A percentile compares a stretch with the other conserved stretches of the same genome.
Conservation (phyloP, 495 filamentous ascomycete genomes). For the Hypoxylon fuscum region DNA sequence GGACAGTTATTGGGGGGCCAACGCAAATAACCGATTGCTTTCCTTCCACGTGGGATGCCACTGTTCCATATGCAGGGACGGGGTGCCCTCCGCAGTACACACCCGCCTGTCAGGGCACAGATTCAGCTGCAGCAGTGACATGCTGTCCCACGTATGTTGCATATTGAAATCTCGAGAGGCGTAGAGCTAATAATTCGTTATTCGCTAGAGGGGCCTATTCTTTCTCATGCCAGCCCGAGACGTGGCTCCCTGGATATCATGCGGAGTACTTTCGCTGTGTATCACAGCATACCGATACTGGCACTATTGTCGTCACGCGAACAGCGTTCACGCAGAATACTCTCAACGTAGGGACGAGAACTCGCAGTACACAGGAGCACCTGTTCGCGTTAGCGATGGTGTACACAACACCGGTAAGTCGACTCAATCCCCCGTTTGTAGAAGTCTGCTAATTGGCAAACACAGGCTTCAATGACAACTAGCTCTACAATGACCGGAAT, state of each 20-base stretch:
- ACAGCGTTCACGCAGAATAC: slow-evolving; percentile 27
- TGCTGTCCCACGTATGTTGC: slow-evolving; percentile 41
- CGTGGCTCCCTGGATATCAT: neutral
- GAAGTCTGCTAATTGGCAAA: neutral
- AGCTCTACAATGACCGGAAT: slow-evolving; percentile 2
- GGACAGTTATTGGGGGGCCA: slow-evolving; percentile 44
- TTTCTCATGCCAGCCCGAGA: slow-evolving; percentile 20
- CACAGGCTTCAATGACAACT: slow-evolving; percentile 6
- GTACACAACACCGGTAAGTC: slow-evolving; percentile 39
- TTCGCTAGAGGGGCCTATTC: slow-evolving; percentile 8
- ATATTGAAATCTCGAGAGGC: neutral
- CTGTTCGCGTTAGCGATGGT: slow-evolving; percentile 39
- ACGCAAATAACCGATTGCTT: slow-evolving; percentile 42
- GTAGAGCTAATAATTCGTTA: neutral
- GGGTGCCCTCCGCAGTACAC: slow-evolving; percentile 41
- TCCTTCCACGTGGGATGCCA: slow-evolving; percentile 34
- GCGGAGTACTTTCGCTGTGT: slow-evolving; percentile 25
- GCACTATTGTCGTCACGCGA: slow-evolving; percentile 11
- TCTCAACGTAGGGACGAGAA: slow-evolving; percentile 11
- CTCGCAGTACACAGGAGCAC: slow-evolving; percentile 24
- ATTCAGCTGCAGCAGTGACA: slow-evolving; percentile 21
- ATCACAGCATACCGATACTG: slow-evolving; percentile 8
- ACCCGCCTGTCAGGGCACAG: slow-evolving; percentile 29
- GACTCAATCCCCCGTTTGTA: neutral
- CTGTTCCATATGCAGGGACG: slow-evolving; percentile 30